These are phyloP conservation scores for Aspergillus sp. DNA, from an alignment of 2,329 filamentous ascomycete genomes.

Conservation along the genomic window DNA sequence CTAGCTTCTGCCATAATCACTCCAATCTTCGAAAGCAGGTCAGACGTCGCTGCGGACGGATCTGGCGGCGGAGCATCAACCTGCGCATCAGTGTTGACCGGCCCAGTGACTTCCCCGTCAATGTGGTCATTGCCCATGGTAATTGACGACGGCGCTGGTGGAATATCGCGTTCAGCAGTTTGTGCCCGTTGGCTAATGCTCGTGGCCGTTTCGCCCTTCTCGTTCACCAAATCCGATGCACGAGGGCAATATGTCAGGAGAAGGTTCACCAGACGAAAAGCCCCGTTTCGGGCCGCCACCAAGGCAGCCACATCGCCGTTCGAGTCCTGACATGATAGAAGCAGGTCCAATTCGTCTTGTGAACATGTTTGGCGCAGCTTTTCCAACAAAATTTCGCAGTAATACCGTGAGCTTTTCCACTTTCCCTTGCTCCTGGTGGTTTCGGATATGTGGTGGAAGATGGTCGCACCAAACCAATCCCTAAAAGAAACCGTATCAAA, in stretches of 20 bases:
- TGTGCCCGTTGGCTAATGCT: constrained; percentile 72
- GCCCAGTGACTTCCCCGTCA: constrained; percentile 20
- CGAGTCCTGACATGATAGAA: constrained; percentile 76
- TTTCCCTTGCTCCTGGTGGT: constrained; percentile 82
- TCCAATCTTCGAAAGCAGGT: constrained; percentile 62
- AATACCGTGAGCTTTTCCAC: constrained; percentile 84
- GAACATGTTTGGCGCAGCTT: constrained; percentile 73
- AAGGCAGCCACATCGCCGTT: constrained; percentile 89
- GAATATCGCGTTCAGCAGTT: constrained; percentile 57
- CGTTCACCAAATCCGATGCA: constrained; percentile 73
- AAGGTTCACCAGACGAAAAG: constrained; percentile 64
- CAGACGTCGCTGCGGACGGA: constrained; percentile 58
- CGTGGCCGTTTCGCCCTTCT: constrained; percentile 74
- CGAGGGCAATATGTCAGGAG: constrained; percentile 68
- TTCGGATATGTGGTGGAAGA: constrained; percentile 89
- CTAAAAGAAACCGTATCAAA: constrained; percentile 71
- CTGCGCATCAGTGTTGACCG: constrained; percentile 25
- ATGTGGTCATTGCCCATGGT: constrained; percentile 35
- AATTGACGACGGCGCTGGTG: constrained; percentile 65
- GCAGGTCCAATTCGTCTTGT: constrained; percentile 65
- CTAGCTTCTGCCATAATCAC: constrained; percentile 66
- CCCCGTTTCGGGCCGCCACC: constrained; percentile 77
- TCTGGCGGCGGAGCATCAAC: constrained; percentile 29
- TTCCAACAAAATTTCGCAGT: constrained; percentile 84
- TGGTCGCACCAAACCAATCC: constrained; percentile 75